phyloP scores from a whole-genome alignment of 257 asterid species.

The Ajuga chamaepitys region DNA sequence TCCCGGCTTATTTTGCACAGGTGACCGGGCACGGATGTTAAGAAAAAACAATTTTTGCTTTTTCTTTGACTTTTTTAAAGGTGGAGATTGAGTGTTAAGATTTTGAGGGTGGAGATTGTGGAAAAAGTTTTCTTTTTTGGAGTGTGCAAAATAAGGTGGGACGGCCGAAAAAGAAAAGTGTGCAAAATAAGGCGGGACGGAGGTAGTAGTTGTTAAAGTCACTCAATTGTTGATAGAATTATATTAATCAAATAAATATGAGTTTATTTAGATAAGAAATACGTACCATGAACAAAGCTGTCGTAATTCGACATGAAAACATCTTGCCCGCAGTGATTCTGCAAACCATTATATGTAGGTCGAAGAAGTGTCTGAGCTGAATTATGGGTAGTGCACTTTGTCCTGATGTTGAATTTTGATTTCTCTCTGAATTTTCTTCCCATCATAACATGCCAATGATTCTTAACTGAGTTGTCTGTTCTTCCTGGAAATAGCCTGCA shows the following conservation, averaged over 20 bases:
- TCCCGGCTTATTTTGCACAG: too few relatives aligned
- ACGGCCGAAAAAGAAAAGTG: too few relatives aligned
- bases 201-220: too few relatives aligned
- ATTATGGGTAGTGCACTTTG: not conserved
- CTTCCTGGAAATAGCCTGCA: slow-evolving; percentile 44
- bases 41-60: too few relatives aligned
- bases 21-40: too few relatives aligned
- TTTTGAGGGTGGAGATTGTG: too few relatives aligned
- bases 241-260: too few relatives aligned
- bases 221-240: not conserved
- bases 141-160: too few relatives aligned
- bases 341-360: not conserved
- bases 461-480: slow-evolving; percentile 51
- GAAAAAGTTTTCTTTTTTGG: too few relatives aligned
- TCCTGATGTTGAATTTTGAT: slow-evolving; percentile 20
- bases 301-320: not conserved
- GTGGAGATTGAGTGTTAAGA: too few relatives aligned
- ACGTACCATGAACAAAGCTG: slow-evolving; percentile 6
- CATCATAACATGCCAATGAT: slow-evolving; percentile 51
- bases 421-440: slow-evolving; percentile 32
- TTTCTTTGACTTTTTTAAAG: too few relatives aligned
- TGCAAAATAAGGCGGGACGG: too few relatives aligned
- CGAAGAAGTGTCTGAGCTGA: not conserved
- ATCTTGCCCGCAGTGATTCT: not conserved
- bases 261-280: not conserved